These are phyloP conservation scores for Purpureocillium takamizusanense DNA, from an alignment of 2,329 filamentous ascomycete genomes.

Conservation along the genomic window DNA sequence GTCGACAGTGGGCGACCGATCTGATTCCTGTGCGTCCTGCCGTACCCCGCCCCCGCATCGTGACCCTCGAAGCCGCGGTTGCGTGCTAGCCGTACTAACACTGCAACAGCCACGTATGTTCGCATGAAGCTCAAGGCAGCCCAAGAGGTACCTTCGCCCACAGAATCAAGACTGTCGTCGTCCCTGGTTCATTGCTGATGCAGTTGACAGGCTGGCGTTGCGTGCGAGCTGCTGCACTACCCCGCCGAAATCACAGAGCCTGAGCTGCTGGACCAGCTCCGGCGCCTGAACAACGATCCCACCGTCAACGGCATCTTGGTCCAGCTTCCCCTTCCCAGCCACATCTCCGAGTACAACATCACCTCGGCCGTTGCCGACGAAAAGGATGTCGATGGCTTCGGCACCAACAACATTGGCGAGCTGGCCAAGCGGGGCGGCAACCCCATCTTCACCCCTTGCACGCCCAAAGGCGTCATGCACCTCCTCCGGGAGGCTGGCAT, in stretches of 20 bases:
- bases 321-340: slow-evolving; percentile 80
- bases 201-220: slow-evolving; percentile 67
- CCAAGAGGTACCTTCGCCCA: slow-evolving; percentile 56
- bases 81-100: slow-evolving; percentile 15
- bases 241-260: slow-evolving; percentile 72
- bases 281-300: slow-evolving; percentile 76
- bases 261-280: slow-evolving; percentile 77
- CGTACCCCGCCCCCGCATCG: slow-evolving; percentile 6
- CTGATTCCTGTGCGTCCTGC: slow-evolving; percentile 64
- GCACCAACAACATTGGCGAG: slow-evolving; percentile 89
- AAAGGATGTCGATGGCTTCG: slow-evolving; percentile 98
- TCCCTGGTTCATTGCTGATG: neutral
- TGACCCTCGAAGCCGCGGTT: slow-evolving; percentile 7
- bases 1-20: slow-evolving; percentile 71
- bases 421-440: slow-evolving; percentile 88
- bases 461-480: slow-evolving; percentile 94
- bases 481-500: slow-evolving; percentile 78
- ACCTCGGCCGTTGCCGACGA: slow-evolving; percentile 86
- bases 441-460: slow-evolving; percentile 88
- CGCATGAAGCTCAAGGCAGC: slow-evolving; percentile 99
- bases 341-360: slow-evolving; percentile 82
- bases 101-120: slow-evolving; percentile 75
- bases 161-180: slow-evolving; percentile 1
- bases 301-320: slow-evolving; percentile 86
- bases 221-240: slow-evolving; percentile 77